A percentile compares a stretch with the other conserved stretches of the same genome.
Conservation (phyloP, 2,329 filamentous ascomycete genomes). For the Colletotrichum graminicola region DNA sequence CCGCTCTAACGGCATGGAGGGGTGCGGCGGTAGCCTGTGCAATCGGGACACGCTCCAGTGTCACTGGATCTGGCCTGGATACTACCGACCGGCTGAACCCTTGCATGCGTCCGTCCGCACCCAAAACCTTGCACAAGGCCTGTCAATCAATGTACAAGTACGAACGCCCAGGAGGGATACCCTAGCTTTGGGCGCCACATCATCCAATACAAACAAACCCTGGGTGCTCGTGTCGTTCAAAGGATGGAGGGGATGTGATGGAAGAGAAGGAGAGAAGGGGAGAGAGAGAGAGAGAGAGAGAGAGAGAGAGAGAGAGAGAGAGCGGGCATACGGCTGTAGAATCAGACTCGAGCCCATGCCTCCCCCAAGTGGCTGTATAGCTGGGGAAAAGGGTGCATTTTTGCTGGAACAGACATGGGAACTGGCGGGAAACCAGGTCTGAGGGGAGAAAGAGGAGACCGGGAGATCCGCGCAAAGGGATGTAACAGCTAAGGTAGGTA, state of each 20-base stretch:
- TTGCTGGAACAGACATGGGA: slow-evolving; percentile 10
- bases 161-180: slow-evolving; percentile 5
- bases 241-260: slow-evolving; percentile 9
- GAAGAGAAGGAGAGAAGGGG: too few relatives aligned
- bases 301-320: too few relatives aligned
- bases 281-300: neutral
- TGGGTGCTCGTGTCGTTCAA: slow-evolving; percentile 7
- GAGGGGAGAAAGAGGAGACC: slow-evolving; percentile 34
- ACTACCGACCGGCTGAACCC: slow-evolving; percentile 42
- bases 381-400: slow-evolving; percentile 14
- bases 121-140: slow-evolving; percentile 35
- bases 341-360: slow-evolving; percentile 13
- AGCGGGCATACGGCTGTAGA: neutral
- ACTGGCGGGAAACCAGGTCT: slow-evolving; percentile 13
- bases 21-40: slow-evolving; percentile 39
- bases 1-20: slow-evolving; percentile 40
- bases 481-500: slow-evolving; percentile 1
- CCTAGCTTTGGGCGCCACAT: neutral
- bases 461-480: slow-evolving; percentile 39
- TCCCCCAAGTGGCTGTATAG: neutral
- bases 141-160: slow-evolving; percentile 33
- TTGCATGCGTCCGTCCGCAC: slow-evolving; percentile 41
- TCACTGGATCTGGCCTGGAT: slow-evolving; percentile 41
- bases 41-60: slow-evolving; percentile 40
- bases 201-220: slow-evolving; percentile 9